These are phyloP conservation scores for Tubosaeta brunneosetosa DNA, from an alignment of 768 basidiomycete genomes.

Conservation along the genomic window DNA sequence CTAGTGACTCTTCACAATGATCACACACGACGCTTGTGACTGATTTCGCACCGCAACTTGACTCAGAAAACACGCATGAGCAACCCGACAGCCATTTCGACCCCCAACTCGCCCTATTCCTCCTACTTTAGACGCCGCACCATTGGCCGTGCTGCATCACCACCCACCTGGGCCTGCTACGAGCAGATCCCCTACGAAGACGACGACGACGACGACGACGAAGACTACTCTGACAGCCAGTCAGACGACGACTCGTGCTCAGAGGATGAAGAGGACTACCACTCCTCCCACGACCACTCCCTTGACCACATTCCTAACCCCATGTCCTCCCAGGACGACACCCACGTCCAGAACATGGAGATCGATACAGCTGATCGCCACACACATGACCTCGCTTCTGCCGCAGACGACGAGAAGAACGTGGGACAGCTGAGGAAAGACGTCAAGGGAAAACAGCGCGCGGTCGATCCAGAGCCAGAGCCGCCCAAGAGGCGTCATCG, in stretches of 20 bases:
- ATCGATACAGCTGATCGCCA: constrained; percentile 38
- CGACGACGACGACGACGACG: constrained; percentile 51
- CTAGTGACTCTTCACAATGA: constrained; percentile 14
- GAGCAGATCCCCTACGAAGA: constrained; percentile 78
- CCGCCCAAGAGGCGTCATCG: constrained; percentile 43
- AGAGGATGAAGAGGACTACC: constrained; percentile 70
- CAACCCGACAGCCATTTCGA: constrained; percentile 22
- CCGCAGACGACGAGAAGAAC: constrained; percentile 32
- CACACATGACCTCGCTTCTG: constrained; percentile 1
- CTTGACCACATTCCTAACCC: constrained; percentile 29
- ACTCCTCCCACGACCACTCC: constrained; percentile 22
- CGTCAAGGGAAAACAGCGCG: constrained; percentile 77
- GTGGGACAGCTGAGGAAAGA: constrained; percentile 47
- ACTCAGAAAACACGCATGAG: constrained; percentile 12
- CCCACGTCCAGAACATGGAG: constrained; percentile 50
- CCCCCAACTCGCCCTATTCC: constrained; percentile 22
- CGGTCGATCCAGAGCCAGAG: constrained; percentile 62
- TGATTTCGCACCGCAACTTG: constrained; percentile 7
- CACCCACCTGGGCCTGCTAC: constrained; percentile 86
- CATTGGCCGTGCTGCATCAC: constrained; percentile 76
- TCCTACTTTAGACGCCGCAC: constrained; percentile 57
- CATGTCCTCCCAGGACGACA: constrained; percentile 35
- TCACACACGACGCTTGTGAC: constrained; percentile 8
- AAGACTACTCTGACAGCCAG: constrained; percentile 52
- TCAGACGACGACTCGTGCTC: constrained; percentile 59